Percentiles rank a stretch among this genome's conserved stretches.
phyloP scores from a whole-genome alignment of 2,329 filamentous ascomycete genomes.

The Colletotrichum magnum region DNA sequence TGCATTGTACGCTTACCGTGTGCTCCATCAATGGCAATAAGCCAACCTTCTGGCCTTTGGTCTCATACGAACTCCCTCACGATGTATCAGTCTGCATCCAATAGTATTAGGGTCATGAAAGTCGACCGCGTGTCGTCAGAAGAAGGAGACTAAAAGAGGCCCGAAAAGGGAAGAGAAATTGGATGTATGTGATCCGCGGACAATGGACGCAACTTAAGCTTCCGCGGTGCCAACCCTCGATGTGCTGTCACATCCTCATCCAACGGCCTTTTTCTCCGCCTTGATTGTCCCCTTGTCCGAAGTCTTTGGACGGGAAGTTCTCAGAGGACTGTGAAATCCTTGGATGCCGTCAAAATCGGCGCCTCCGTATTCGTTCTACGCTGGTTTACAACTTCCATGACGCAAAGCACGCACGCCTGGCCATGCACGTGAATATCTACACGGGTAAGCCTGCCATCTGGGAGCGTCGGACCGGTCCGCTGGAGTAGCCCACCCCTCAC shows the following conservation, averaged over 20 bases:
- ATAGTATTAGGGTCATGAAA: too few relatives aligned
- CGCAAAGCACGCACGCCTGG: not conserved
- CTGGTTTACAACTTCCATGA: constrained; percentile 21
- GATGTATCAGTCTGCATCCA: too few relatives aligned
- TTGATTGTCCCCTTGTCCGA: not conserved
- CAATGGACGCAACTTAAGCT: not conserved
- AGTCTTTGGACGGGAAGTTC: not conserved
- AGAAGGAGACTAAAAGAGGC: not conserved
- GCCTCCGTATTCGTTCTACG: not conserved
- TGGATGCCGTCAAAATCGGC: constrained; percentile 2
- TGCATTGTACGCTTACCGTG: too few relatives aligned
- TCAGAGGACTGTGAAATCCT: not conserved
- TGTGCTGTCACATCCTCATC: not conserved
- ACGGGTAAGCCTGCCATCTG: constrained; percentile 10
- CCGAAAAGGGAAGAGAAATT: not conserved
- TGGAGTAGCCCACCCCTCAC: not conserved
- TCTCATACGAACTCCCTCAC: too few relatives aligned
- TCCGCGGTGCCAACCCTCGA: not conserved
- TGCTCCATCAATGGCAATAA: too few relatives aligned
- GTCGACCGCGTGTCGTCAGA: too few relatives aligned
- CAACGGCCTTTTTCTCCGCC: not conserved
- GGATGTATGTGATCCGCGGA: not conserved
- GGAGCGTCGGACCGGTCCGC: constrained; percentile 18
- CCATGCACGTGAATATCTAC: constrained; percentile 6
- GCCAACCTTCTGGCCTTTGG: too few relatives aligned